Conservation (phyloP, 805 yeast species). For the Nakazawaea laoshanensis region DNA sequence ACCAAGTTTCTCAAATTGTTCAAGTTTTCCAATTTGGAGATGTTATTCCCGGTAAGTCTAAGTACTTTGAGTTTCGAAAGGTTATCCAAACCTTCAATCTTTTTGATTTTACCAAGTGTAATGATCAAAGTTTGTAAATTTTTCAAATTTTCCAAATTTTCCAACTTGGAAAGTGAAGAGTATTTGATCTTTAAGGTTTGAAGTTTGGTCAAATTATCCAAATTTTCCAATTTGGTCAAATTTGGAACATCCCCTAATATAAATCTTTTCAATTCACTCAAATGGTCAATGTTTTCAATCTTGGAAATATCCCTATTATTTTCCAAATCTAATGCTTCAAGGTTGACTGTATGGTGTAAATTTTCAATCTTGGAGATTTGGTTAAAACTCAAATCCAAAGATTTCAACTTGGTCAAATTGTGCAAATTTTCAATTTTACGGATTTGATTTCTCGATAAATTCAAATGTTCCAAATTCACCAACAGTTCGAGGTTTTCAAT, state of each 20-base stretch:
- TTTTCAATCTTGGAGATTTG: conserved; percentile 59
- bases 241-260: conserved; percentile 8
- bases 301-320: conserved; percentile 85
- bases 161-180: conserved; percentile 43
- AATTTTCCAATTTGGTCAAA: conserved; percentile 49
- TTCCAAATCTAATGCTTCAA: conserved; percentile 80
- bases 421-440: conserved; percentile 41
- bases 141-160: conserved; percentile 49
- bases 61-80: conserved; percentile 72
- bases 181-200: conserved; percentile 72
- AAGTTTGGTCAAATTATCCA: conserved; percentile 48
- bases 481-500: conserved; percentile 21
- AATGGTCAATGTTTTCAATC: conserved; percentile 15
- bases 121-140: conserved; percentile 74
- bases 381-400: conserved; percentile 73
- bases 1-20: conserved; percentile 58
- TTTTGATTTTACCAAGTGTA: conserved; percentile 74
- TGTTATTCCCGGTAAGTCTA: conserved; percentile 79
- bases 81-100: conserved; percentile 73
- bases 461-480: conserved; percentile 58
- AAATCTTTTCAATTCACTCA: conserved; percentile 4
- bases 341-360: conserved; percentile 42
- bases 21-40: conserved; percentile 66
- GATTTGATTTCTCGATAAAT: conserved; percentile 82
- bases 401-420: conserved; percentile 42